Base-by-base conservation (phyloP, 1,284 basidiomycete species). In the Heterobasidion parviporum region DNA sequence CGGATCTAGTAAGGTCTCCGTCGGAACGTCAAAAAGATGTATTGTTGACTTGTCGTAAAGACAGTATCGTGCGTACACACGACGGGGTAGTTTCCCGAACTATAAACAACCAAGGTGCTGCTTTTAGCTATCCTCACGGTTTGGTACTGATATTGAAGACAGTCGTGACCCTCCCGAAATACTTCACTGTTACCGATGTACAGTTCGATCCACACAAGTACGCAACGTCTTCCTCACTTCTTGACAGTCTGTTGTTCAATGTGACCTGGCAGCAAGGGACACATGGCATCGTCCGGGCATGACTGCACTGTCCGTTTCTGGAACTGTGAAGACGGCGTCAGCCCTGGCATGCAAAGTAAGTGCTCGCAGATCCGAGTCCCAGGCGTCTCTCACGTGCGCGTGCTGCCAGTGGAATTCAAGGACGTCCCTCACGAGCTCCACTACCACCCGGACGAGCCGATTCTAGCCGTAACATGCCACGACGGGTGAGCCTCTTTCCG, bases 401-500 rank as follows among this genome's bases (percentile, higher is more conserved):
- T 44, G 14, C 43, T 26, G 2, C 8, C 26, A 55, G 54, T 55
- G 6, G 43, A 54, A 33, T 60, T 58, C 36, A 53, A 46, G 9
- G 53, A 45, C 32, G 59, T 51, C 6, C 56, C 59, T 18, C 20
- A 60, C 50, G 59, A 60, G 45, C 52, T 60, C 3, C 38, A 16
- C 20, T 60, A 58, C 33, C 34, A 55, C 33, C 35, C 54, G 48
- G 53, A 26, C 18, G 56, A 60, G 16, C 55, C 56, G 1, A 46
- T 54, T 6, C 41, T 60, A 36, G 59, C 59, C 4, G 59, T 60
- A 14, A 55, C 59, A 3, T 60, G 59, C 33, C 38, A 26, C 34
- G 57, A 60, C 50, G 59, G 59, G 59, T 45, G 57, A 20, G 55
- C 35, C 20, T 32, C 35, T 6, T 51, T 52, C 45, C 20, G 14